A percentile compares a stretch with the other conserved stretches of the same genome.
Evolutionary conservation across 306 rosid species (phyloP).

Genomic region (Castanea crenata): DNA sequence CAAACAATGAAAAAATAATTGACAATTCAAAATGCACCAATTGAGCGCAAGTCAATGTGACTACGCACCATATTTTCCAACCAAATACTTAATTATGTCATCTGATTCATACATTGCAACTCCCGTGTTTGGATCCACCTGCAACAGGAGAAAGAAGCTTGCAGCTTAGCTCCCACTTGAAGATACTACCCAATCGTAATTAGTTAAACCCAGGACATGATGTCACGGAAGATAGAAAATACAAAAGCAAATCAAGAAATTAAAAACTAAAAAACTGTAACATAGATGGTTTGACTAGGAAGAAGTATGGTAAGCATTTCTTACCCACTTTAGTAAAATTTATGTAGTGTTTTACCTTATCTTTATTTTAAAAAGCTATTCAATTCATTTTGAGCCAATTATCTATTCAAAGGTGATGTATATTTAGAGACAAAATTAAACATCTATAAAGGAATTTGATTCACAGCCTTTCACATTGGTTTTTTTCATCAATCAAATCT

Average conservation of each 20-base stretch:
- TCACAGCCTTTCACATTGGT: not conserved
- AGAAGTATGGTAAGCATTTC: not conserved
- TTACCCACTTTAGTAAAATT: not conserved
- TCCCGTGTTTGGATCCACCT: slow-evolving; percentile 97
- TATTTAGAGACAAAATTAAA: not conserved
- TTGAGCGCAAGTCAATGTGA: not conserved
- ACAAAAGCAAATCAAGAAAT: not conserved
- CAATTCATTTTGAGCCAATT: not conserved
- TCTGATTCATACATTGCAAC: slow-evolving; percentile 97
- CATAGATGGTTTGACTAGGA: not conserved
- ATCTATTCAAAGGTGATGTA: not conserved
- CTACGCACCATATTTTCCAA: slow-evolving; percentile 69
- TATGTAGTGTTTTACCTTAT: not conserved
- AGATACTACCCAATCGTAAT: not conserved
- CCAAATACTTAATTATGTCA: slow-evolving; percentile 87
- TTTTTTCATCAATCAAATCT: not conserved
- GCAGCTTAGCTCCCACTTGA: slow-evolving; percentile 16
- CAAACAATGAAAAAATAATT: slow-evolving; percentile 2
- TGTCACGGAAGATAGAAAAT: slow-evolving; percentile 7
- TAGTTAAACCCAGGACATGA: slow-evolving; percentile 6
- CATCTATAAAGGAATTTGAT: not conserved
- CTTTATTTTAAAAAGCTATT: not conserved
- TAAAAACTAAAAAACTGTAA: not conserved
- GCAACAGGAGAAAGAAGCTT: slow-evolving; percentile 27
- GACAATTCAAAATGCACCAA: not conserved